Evolutionary conservation across 371 early-diverging fungal species (phyloP).

Genomic region (Syncephalis fuscata): DNA sequence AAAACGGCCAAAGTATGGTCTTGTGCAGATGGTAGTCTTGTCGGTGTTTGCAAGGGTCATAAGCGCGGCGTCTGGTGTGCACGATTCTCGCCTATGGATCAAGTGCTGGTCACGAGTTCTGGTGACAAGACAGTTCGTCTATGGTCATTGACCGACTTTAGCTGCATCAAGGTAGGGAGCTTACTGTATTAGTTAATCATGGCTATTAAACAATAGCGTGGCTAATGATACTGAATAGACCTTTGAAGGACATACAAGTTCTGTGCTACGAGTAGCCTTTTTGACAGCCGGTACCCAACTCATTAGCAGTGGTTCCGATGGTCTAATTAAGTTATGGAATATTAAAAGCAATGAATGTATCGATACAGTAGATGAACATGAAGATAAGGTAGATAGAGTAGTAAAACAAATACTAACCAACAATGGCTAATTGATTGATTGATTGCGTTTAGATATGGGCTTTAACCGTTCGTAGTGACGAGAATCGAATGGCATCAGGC

Average conservation of each 20-base stretch:
- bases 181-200: neutral
- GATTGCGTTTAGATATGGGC: conserved; percentile 51
- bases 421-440: conserved; percentile 2
- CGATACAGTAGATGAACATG: conserved; percentile 78
- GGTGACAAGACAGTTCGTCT: conserved; percentile 89
- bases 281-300: conserved; percentile 78
- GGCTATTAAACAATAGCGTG: neutral
- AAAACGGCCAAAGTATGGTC: conserved; percentile 93
- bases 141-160: conserved; percentile 77
- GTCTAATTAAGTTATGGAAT: conserved; percentile 88
- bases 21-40: conserved; percentile 55
- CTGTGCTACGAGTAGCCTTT: conserved; percentile 72
- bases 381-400: conserved; percentile 45
- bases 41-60: conserved; percentile 85
- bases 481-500: conserved; percentile 63
- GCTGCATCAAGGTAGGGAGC: conserved; percentile 52
- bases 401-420: neutral
- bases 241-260: conserved; percentile 92
- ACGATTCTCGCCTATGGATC: conserved; percentile 79
- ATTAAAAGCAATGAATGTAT: conserved; percentile 80
- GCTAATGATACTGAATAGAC: conserved; percentile 25
- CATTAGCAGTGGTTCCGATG: conserved; percentile 77
- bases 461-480: conserved; percentile 52
- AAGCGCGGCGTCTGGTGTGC: conserved; percentile 91
- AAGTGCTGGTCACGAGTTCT: conserved; percentile 75